Evolutionary conservation across 768 basidiomycete species (phyloP), one percentile per base, ranked within the genome.

Genomic region (Boletus bicolor): DNA sequence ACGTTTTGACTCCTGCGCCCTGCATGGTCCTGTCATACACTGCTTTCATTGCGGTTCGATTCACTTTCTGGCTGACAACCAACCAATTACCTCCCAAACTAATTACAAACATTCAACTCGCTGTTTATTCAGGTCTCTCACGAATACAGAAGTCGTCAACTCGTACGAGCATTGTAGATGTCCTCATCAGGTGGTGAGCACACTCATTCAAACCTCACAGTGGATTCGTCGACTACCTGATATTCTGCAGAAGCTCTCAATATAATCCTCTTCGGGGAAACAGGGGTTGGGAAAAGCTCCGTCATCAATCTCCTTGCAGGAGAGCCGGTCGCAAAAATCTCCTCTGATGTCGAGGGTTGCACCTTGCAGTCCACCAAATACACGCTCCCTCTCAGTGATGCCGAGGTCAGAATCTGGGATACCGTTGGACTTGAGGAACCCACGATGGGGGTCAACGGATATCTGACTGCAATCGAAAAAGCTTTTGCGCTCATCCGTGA

Each of bases 291-390:
- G 14, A 79, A 79, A 54, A 79, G 79, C 50, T 76, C 75, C 17
- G 66, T 78, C 41, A 65, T 79, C 55, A 79, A 79, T 62, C 69
- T 79, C 64, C 56, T 79, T n/a, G 65, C 66, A 26, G 70, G 67
- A 30, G 15, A 53, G 2, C 53, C 63, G 1, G 36, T 64, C 15
- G 77, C 76, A 1, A 49, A 46, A 10, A 64, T 70, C 17, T 76
- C 75, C 8, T 68, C 65, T 19, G 69, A 68, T 28, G 70, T 64
- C 7, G 61, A 62, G 19, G 69, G 71, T 15, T 71, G 73, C 45
- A 77, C 76, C 7, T 61, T 78, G 26, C 49, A 68, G 17, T 68
- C 60, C 44, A 64, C 55, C 4, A 53, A 54, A 7, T 70, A 77
- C 51, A 24, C 37, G n/a, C 54, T 70, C 43, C 12, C 52, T 21